Percentiles rank a stretch among this genome's conserved stretches.
Conservation (phyloP, 1,284 basidiomycete genomes). For the Lentinula novae-zelandiae region DNA sequence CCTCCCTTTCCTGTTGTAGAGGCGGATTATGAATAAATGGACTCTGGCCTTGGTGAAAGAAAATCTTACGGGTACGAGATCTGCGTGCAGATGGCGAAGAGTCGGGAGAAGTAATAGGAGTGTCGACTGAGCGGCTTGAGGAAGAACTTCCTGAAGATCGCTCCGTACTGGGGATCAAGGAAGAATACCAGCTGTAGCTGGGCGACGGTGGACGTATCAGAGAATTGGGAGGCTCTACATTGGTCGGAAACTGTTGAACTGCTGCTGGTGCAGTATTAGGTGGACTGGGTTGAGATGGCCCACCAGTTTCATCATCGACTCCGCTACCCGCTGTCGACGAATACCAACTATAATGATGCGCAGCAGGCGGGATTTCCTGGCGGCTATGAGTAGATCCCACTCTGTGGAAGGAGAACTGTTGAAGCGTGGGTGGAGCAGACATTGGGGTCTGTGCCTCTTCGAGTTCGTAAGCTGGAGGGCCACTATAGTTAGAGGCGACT, state of each 20-base stretch:
- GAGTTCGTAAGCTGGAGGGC: background rate
- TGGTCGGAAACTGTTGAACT: background rate
- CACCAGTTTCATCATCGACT: background rate
- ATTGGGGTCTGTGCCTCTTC: background rate
- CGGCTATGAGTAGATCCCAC: background rate
- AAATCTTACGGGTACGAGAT: background rate
- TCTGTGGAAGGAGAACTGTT: background rate
- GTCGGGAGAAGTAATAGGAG: background rate
- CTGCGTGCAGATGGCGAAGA: background rate
- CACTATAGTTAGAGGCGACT: background rate
- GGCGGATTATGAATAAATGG: background rate
- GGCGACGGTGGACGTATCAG: background rate
- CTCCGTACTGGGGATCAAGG: background rate
- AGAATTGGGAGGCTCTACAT: background rate
- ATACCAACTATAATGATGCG: constrained; percentile 1
- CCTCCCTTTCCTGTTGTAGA: background rate
- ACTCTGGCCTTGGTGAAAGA: background rate
- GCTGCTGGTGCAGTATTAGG: background rate
- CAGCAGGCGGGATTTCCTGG: background rate
- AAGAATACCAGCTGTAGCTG: background rate
- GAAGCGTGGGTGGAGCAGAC: background rate
- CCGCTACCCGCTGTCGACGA: background rate
- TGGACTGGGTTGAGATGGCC: background rate
- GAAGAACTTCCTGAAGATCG: background rate
- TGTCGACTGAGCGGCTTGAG: background rate